Conservation (phyloP, 2,329 filamentous ascomycete species). For the Thielaviopsis ethacetica region DNA sequence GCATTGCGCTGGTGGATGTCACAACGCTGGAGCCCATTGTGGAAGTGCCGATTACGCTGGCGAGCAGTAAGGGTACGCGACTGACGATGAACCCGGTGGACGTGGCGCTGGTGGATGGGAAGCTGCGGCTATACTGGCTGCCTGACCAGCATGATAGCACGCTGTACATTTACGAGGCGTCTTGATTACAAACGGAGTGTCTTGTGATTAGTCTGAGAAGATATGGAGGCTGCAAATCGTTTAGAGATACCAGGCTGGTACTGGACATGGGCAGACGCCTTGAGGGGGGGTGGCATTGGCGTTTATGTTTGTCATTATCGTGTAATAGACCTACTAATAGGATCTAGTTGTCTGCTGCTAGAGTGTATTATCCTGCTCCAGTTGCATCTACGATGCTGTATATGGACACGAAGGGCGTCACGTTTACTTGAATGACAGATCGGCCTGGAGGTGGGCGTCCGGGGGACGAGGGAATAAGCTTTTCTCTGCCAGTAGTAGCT, state of each 20-base stretch:
- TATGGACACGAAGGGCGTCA: background rate
- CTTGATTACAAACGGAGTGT: slow-evolving; percentile 3
- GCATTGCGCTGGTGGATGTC: slow-evolving; percentile 30
- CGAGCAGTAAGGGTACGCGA: slow-evolving; percentile 22
- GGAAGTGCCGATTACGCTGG: slow-evolving; percentile 28
- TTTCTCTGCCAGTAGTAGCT: background rate
- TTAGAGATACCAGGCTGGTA: background rate
- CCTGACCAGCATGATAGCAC: slow-evolving; percentile 30
- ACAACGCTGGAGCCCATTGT: slow-evolving; percentile 27
- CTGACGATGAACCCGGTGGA: slow-evolving; percentile 34
- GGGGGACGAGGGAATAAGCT: background rate
- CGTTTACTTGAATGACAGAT: background rate
- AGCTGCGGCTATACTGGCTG: slow-evolving; percentile 28
- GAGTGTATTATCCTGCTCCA: background rate
- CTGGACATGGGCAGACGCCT: background rate
- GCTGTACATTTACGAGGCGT: slow-evolving; percentile 30
- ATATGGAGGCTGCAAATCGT: no score
- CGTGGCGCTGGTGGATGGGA: slow-evolving; percentile 26
- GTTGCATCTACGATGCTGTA: background rate
- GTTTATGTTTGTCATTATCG: background rate
- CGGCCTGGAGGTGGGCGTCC: no score
- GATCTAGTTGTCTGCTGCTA: background rate
- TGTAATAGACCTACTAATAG: background rate
- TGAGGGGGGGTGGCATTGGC: background rate
- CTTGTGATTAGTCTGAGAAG: no score